A percentile compares a stretch with the other conserved stretches of the same genome.
These are phyloP conservation scores for Ormosia emarginata DNA, from an alignment of 306 rosid genomes.

Conservation along the genomic window DNA sequence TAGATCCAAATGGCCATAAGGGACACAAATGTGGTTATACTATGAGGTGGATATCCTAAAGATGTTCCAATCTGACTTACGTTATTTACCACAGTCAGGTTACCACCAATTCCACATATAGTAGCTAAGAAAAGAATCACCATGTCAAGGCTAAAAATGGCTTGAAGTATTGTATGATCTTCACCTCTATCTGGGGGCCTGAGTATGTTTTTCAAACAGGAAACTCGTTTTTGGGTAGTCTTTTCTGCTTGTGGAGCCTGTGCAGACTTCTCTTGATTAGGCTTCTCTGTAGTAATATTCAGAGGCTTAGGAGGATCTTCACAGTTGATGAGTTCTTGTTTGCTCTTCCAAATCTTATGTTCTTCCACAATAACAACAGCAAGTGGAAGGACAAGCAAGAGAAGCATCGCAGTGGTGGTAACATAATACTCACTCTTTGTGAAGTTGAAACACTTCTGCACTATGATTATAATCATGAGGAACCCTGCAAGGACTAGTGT, in stretches of 20 bases:
- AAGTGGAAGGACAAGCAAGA: constrained; percentile 55
- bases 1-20: constrained; percentile 56
- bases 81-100: constrained; percentile 48
- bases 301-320: constrained; percentile 13
- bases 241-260: not conserved
- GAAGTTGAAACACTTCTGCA: constrained; percentile 41
- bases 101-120: constrained; percentile 60
- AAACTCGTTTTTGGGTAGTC: not conserved
- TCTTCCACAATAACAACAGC: constrained; percentile 46
- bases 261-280: not conserved
- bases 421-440: constrained; percentile 27
- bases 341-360: constrained; percentile 26
- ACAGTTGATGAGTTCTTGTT: not conserved
- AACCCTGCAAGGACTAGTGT: constrained; percentile 57
- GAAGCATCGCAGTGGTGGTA: constrained; percentile 28
- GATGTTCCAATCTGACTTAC: constrained; percentile 64
- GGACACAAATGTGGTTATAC: constrained; percentile 50
- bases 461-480: constrained; percentile 43
- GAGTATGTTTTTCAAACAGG: constrained; percentile 34
- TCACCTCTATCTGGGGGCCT: constrained; percentile 48
- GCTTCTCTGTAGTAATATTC: constrained; percentile 20
- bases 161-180: constrained; percentile 60
- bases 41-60: constrained; percentile 36
- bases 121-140: constrained; percentile 44
- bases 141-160: constrained; percentile 63